These are phyloP conservation scores for Talaromyces rugulosus DNA, from an alignment of 2,329 filamentous ascomycete species.

Conservation along the genomic window DNA sequence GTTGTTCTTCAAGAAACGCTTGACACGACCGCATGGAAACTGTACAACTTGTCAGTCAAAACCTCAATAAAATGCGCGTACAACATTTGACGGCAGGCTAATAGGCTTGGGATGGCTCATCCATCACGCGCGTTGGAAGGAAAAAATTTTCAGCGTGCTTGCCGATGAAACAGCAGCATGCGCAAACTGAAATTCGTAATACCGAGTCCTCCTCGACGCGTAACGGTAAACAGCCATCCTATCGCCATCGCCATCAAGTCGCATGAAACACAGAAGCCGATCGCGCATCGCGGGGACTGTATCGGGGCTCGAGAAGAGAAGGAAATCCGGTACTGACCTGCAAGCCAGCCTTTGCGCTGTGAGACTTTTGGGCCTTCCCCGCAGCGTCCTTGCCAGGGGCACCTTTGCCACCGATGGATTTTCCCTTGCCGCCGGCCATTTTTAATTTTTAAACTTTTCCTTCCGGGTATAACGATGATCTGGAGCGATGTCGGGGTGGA, in stretches of 20 bases:
- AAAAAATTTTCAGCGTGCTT: not conserved
- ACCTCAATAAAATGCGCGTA: not conserved
- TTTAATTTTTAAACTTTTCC: constrained; percentile 23
- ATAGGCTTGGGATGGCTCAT: not conserved
- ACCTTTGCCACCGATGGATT: constrained; percentile 85
- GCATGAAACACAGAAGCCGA: not conserved
- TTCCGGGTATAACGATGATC: constrained; percentile 20
- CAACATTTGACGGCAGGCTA: not conserved
- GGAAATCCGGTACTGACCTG: constrained; percentile 64
- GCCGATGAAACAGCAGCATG: not conserved
- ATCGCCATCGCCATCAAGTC: not conserved
- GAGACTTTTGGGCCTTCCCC: constrained; percentile 87
- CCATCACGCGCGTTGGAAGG: not conserved
- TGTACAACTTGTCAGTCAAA: constrained; percentile 36
- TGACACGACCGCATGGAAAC: constrained; percentile 99
- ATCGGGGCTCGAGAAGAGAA: not conserved
- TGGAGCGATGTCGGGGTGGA: constrained; percentile 24
- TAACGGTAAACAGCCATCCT: not conserved
- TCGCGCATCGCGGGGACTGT: not conserved
- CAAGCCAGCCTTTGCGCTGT: constrained; percentile 89
- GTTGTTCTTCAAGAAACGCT: constrained; percentile 99
- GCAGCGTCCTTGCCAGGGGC: constrained; percentile 70
- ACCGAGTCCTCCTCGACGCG: not conserved
- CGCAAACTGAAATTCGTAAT: not conserved
- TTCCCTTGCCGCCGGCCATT: constrained; percentile 90